These are phyloP conservation scores for Apiospora malaysiana DNA, from an alignment of 2,329 filamentous ascomycete genomes.

Conservation along the genomic window DNA sequence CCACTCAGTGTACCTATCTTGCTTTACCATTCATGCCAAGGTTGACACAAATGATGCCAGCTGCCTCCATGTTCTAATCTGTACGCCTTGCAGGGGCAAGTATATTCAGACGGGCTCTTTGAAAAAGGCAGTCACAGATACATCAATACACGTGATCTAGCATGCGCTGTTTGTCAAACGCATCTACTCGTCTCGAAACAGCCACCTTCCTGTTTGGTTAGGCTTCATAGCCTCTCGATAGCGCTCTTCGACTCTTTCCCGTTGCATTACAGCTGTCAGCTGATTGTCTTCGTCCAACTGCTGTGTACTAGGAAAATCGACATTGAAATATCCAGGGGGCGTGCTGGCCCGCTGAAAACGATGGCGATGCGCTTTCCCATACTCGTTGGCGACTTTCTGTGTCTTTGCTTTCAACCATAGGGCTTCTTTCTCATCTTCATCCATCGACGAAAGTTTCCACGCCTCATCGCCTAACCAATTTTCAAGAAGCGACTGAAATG, in stretches of 20 bases:
- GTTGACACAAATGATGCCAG: not conserved
- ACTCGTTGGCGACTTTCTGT: conserved; percentile 73
- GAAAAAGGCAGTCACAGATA: not conserved
- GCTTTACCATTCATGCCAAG: not conserved
- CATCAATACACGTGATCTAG: not conserved
- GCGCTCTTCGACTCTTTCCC: conserved; percentile 71
- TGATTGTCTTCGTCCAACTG: conserved; percentile 71
- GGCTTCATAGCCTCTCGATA: conserved; percentile 82
- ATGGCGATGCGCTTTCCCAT: conserved; percentile 75
- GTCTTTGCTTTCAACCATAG: conserved; percentile 79
- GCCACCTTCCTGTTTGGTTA: conserved; percentile 68
- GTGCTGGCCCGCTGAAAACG: conserved; percentile 72
- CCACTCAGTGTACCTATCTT: not conserved
- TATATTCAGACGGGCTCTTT: not conserved
- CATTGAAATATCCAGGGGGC: conserved; percentile 89
- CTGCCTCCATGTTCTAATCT: not conserved
- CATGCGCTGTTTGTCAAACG: not conserved
- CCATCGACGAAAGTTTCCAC: conserved; percentile 64
- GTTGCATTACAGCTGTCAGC: conserved; percentile 68
- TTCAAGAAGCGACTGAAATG: conserved; percentile 53
- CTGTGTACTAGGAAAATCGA: conserved; percentile 89
- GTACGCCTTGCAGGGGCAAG: not conserved
- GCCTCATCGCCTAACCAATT: conserved; percentile 63
- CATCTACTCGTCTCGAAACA: conserved; percentile 75
- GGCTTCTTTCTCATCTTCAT: conserved; percentile 64